Evolutionary conservation across 1,284 basidiomycete species (phyloP), one percentile per base, ranked within the genome.

Genomic region (Ustilago loliicola): DNA sequence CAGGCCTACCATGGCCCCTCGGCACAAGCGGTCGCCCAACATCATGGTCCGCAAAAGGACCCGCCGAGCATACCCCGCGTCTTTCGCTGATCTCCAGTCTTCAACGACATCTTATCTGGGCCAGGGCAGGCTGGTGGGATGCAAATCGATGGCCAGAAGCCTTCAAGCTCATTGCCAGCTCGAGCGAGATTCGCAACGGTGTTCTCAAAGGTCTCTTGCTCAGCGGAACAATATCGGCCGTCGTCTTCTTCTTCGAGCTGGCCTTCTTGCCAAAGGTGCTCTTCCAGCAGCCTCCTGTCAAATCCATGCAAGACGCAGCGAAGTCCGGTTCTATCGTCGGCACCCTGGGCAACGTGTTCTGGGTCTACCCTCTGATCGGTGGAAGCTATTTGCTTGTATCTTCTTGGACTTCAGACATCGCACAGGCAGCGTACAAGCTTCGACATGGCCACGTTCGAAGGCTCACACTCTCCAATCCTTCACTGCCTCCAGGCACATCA

Each of bases 291-390:
- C 56, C 65, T 1, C 62, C 66, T 3, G 51, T 58, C 48, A 50
- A 63, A 34, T 27, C 42, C 3, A 56, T 61, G 17, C 52, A 66
- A 13, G 66, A 76, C 8, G 34, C 66, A 3, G 54, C 56, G 0
- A 34, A 61, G 10, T 61, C 63, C 2, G 61, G 58, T 1, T 71
- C 68, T 32, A 60, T 72, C 34, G 25, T 77, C 25, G 75, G 79
- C 61, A 68, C 69, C 1, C 65, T 80, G 19, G 72, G 70, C 17
- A 78, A 77, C 38, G 79, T 83, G 47, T 83, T 85, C 27, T 83
- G 80, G 83, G 66, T 86, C 17, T 86, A 86, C 61, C 85, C 85
- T 8, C 61, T 85, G 25, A 80, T 86, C 25, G 84, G 81, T 3
- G 78, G 77, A 5, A 79, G 78, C 54, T 86, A 85, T 65, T 72